Evolutionary conservation across 805 yeast genomes (phyloP), one percentile per base, ranked within the genome.

Genomic region (Blastobotrys attinorum): DNA sequence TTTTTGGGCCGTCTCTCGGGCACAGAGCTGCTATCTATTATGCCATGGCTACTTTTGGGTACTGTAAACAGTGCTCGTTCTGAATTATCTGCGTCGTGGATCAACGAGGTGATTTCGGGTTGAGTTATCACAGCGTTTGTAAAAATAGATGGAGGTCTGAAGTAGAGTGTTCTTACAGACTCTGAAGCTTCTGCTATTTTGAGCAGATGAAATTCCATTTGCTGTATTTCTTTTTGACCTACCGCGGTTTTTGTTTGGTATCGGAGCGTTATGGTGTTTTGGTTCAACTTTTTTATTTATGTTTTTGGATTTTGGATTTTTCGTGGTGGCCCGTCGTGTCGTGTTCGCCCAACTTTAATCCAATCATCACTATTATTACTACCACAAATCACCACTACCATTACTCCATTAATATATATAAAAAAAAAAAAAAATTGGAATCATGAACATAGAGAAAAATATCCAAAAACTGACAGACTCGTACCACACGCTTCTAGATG

Each of bases 61-160:
- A 31, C 20, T 18, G 46, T 31, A 38, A 50, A 50, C 40, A 52
- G 39, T 21, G 44, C 44, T 11, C 48, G 47, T 17, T 50, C 56
- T 15, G 39, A 47, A 27, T 43, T 59, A 29, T 75, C 73, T 2
- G 82, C 77, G 57, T 81, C 87, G 51, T 81, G 67, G 17, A 81
- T 61, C n/a, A 81, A 61, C 17, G 69, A 62, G 2, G 80, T 76
- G 45, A 79, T 77, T 22, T 69, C 67, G 3, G 78, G 77, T 39
- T 66, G 61, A 21, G 69, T 62, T 7, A 77, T 67, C 15, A 79
- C 63, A 2, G 87, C 81, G 53, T 81, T 81, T 32, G 82, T 76
- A 58, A 81, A 81, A 3, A 77, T 71, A 0, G 86, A 85, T 0
- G 83, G 76, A 0, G 72, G 67, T 17, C 69, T 60, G 58, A 80